A percentile compares a stretch with the other conserved stretches of the same genome.
Evolutionary conservation across 257 asterid species (phyloP).

Genomic region (Nicotiana undulata): DNA sequence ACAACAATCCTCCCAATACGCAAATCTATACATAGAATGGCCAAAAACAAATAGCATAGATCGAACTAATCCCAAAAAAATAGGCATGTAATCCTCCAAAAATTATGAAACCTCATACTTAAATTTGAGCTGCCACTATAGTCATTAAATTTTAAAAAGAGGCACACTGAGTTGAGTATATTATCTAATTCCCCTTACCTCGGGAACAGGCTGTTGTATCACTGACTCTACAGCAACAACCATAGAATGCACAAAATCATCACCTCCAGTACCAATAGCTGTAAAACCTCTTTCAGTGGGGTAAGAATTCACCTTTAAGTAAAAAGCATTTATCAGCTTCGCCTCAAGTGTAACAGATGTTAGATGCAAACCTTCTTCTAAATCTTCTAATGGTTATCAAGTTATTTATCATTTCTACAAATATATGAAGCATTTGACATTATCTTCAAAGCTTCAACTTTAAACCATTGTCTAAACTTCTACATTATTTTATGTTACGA

Average conservation of each 20-base stretch:
- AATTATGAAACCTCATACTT: background rate
- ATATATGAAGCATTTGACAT: background rate
- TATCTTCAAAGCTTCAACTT: background rate
- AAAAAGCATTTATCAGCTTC: background rate
- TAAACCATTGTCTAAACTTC: background rate
- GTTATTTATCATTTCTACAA: background rate
- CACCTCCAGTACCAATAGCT: slow-evolving; percentile 94
- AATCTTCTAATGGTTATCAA: background rate
- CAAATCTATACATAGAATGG: background rate
- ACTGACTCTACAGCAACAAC: slow-evolving; percentile 93
- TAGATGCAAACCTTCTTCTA: background rate
- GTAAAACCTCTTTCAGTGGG: slow-evolving; percentile 92
- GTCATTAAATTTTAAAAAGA: background rate
- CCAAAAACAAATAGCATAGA: background rate
- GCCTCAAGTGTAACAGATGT: background rate
- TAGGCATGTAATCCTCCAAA: background rate
- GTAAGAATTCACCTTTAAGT: slow-evolving; percentile 68
- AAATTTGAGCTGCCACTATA: background rate
- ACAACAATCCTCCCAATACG: background rate
- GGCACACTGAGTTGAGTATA: background rate
- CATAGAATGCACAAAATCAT: slow-evolving; percentile 93
- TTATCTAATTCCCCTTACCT: slow-evolving; percentile 31
- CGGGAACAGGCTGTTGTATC: slow-evolving; percentile 59
- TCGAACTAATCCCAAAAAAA: background rate
- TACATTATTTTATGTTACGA: background rate